A percentile compares a stretch with the other conserved stretches of the same genome.
Conservation (phyloP, 2,329 filamentous ascomycete species). For the Verticillium isaacii region DNA sequence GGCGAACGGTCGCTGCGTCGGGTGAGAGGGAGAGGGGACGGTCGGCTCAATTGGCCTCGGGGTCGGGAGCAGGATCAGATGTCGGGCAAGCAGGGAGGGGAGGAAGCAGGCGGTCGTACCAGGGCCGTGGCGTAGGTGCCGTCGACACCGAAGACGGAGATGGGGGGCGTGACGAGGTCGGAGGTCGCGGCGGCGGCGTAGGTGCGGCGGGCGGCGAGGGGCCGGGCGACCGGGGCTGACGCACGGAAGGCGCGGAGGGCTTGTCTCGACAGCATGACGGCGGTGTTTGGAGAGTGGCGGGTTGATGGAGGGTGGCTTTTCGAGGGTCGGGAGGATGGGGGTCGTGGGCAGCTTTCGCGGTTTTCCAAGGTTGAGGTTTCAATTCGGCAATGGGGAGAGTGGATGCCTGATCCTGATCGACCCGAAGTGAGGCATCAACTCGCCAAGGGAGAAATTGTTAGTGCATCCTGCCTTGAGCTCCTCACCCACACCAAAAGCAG, state of each 20-base stretch:
- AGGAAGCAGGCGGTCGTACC: slow-evolving; percentile 56
- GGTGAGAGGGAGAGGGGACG: background rate
- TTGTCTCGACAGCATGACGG: slow-evolving; percentile 57
- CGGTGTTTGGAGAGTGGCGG: slow-evolving; percentile 11
- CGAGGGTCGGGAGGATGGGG: slow-evolving; percentile 11
- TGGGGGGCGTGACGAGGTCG: slow-evolving; percentile 73
- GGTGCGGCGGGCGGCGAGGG: slow-evolving; percentile 59
- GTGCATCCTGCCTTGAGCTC: background rate
- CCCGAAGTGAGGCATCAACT: slow-evolving; percentile 30
- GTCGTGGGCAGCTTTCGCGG: slow-evolving; percentile 12
- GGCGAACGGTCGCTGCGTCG: background rate
- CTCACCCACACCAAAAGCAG: no score
- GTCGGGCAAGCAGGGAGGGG: background rate
- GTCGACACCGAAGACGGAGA: slow-evolving; percentile 91
- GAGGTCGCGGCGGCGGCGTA: slow-evolving; percentile 68
- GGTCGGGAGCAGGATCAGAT: background rate
- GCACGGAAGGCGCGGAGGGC: slow-evolving; percentile 50
- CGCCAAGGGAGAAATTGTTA: slow-evolving; percentile 4
- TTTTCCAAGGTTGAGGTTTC: slow-evolving; percentile 26
- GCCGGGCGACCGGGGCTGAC: slow-evolving; percentile 49
- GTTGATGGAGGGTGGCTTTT: slow-evolving; percentile 14
- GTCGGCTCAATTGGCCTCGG: slow-evolving; percentile 27
- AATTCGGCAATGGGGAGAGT: slow-evolving; percentile 37
- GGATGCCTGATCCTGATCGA: slow-evolving; percentile 28
- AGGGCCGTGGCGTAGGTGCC: slow-evolving; percentile 98